Base-by-base conservation (phyloP, 2,329 filamentous ascomycete species). In the Ascochyta pisi region DNA sequence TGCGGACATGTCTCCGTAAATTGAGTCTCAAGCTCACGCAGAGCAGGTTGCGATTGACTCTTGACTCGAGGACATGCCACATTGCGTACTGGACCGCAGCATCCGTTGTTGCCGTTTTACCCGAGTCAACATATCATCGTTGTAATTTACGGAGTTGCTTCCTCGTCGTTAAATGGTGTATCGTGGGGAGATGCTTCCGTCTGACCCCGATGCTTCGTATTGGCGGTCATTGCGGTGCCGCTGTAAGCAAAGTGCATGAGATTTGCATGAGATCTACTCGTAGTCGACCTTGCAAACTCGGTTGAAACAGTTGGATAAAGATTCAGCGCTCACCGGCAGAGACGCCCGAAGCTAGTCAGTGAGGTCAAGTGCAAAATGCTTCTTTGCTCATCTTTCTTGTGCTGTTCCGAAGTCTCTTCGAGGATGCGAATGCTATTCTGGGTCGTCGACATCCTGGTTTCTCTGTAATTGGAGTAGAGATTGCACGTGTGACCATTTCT, bases 91-190 rank as follows among this genome's bases (percentile, higher is more conserved):
- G 13, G 8, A 34, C 24, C 19, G 31, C 16, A 39, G 3, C 23
- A 41, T 38, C 24, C 37, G 37, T 33, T 43, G 31, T n/a, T 56
- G 37, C 53, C 53, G 53, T 39, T 15, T 38, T 51, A 56, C 7
- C 53, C 53, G 53, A 4, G 15, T 38, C 37, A 47, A 51, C 24
- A 46, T 38, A 40, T 57, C 48, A 48, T 49, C 15, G 24, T 49
- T 40, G 7, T 19, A 27, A 8, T 23, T 35, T 34, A 40, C 44
- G 49, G 54, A 52, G 46, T 57, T 57, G 26, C 33, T 29, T 49
- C 49, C 49, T 53, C n/a, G 16, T 40, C 16, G 27, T 49, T 52
- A 27, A 40, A 48, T 40, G 48, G 48, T 40, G 44, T 44, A 48
- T 37, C 45, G 22, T 53, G 49, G 54, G 49, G 44, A 37, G 41